Percentiles rank a stretch among this genome's conserved stretches.
phyloP scores from a whole-genome alignment of 2,329 filamentous ascomycete genomes.

The Ceratocystis cubensis region DNA sequence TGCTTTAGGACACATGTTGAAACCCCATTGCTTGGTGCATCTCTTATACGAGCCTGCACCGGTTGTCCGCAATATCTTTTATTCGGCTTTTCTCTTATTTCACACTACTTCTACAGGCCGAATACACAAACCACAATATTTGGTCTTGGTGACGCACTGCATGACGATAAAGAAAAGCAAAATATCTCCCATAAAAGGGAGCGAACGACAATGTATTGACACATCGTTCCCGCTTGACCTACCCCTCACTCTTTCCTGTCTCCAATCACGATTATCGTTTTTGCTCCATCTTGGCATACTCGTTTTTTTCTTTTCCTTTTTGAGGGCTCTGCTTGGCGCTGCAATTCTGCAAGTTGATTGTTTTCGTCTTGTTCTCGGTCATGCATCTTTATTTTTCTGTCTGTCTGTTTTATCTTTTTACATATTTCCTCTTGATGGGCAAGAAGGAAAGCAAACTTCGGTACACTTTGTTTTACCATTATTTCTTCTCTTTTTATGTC shows the following conservation, averaged over 20 bases:
- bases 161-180: background rate
- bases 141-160: background rate
- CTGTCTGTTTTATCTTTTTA: background rate
- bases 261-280: background rate
- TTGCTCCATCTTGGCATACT: background rate
- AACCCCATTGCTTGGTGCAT: background rate
- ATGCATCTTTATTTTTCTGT: background rate
- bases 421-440: slow-evolving; percentile 11
- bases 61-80: background rate
- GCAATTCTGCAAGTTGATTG: background rate
- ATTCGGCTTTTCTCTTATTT: background rate
- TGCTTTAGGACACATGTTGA: too few relatives aligned
- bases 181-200: background rate
- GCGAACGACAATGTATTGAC: background rate
- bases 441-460: slow-evolving; percentile 1
- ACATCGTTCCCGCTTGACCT: background rate
- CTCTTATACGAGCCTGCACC: too few relatives aligned
- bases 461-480: slow-evolving; percentile 12
- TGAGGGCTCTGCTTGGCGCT: background rate
- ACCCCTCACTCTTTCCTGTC: background rate
- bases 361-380: background rate
- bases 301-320: slow-evolving; percentile 5
- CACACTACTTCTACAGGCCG: background rate
- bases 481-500: slow-evolving; percentile 11
- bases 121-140: background rate